Base-by-base conservation (phyloP, 2,329 filamentous ascomycete species). In the Apiospora hydei region DNA sequence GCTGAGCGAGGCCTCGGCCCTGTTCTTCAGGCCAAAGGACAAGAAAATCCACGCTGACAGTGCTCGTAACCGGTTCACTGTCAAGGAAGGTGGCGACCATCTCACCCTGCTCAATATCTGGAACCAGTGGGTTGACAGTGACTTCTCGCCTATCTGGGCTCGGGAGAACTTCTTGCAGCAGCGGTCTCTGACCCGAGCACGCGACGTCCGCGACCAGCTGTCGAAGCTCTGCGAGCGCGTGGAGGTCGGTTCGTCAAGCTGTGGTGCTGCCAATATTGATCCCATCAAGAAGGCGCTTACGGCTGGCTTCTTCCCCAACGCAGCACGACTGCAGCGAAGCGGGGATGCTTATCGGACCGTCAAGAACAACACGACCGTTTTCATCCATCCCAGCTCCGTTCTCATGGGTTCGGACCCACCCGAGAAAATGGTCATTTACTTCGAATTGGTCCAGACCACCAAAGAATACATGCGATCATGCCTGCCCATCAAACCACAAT, bases 11-110 rank as follows among this genome's bases (percentile, higher is more conserved):
- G 91, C 94, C 1, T 94, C 92, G 4, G 92, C 95, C 0, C 88
- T 99, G 6, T 99, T 98, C 86, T 97, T 97, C 87, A 89, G 95
- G 0, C 95, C 96, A 26, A 98, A 98, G 80, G 95, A 99, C 84
- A 98, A 98, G 86, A 98, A 98, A 81, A 92, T 98, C 41, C 94
- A 98, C 78, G 96, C 96, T 16, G 96, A 99, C 81, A 94, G 93
- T 74, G 96, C 96, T 0, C 91, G 95, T 18, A 92, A 93, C 47
- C 90, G 96, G 1, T 98, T 98, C 83, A 97, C 94, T 0, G 87
- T 96, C 80, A 94, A 94, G 77, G 95, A 97, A 73, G 95, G 95
- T 47, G 96, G 96, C 57, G 96, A 99, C 80, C 94, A 98, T 77
- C 81, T 96, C 6, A 95, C 94, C 0, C 88, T 97, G 1, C 89